Evolutionary conservation across 2,329 filamentous ascomycete species (phyloP), one percentile per base, ranked within the genome.

Genomic region (Microcyclosporella mali): DNA sequence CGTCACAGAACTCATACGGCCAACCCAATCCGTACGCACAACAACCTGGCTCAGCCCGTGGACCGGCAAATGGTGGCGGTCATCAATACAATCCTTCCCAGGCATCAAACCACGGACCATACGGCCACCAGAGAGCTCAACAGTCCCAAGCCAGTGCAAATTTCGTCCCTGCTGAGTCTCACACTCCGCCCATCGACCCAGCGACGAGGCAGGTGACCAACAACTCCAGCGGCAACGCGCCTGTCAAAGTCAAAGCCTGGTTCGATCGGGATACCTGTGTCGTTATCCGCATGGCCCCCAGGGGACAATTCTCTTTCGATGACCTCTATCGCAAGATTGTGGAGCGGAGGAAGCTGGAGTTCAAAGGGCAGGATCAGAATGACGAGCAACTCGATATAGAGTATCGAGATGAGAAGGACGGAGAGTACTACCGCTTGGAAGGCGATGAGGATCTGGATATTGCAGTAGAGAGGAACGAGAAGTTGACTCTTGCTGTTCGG

Each of bases 201-300:
- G 39, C 30, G 2, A 18, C 39, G 11, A 34, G 30, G 14, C 51
- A 50, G 29, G 36, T 40, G 28, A 49, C 51, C 14, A 49, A 49
- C 25, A 41, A 41, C 31, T 30, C 43, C 21, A 36, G 18, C 41
- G 52, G 57, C 44, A 58, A 58, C 14, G 61, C 60, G 8, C 65
- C 68, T 1, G 59, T 95, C 71, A 97, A 95, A 66, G 85, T 97
- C 63, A 97, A 97, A 69, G 84, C 95, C 41, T 92, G 86, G 70
- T 95, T 88, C 70, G 85, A 90, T 45, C 63, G 70, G 52, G 84
- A 89, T 47, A 90, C 95, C 54, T 79, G 94, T 43, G 90, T 95
- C 53, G 85, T 92, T 33, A 88, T 98, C 57, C 82, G 89, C 27
- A 87, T 97, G 42, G 84, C 90, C 0, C 77, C 77, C 1, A 85